phyloP scores from a whole-genome alignment of 148 eudicot genomes.

The Vaccinium darrowii region DNA sequence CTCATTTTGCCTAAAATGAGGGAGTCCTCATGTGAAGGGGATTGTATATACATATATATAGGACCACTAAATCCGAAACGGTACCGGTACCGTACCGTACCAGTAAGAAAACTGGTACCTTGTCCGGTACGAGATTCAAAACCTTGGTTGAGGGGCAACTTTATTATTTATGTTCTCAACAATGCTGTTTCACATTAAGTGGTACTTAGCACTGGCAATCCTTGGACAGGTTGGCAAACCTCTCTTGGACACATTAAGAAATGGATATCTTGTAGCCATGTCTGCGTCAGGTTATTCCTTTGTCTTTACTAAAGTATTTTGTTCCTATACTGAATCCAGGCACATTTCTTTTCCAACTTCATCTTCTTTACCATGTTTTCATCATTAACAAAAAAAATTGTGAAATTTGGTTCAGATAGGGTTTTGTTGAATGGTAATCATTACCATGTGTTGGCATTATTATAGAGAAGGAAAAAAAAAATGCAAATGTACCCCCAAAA shows the following conservation, averaged over 20 bases:
- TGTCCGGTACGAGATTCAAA: too few relatives aligned
- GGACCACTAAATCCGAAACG: too few relatives aligned
- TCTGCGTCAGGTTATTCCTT: conserved; percentile 98
- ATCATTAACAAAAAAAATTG: background rate
- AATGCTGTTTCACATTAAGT: background rate
- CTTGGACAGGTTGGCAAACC: conserved; percentile 75
- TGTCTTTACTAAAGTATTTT: conserved; percentile 84
- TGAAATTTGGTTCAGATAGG: conserved; percentile 1
- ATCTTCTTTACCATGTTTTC: background rate
- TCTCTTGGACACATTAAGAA: conserved; percentile 84
- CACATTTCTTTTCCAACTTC: conserved; percentile 15
- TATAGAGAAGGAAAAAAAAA: too few relatives aligned
- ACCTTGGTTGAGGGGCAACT: too few relatives aligned
- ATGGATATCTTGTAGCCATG: conserved; percentile 90
- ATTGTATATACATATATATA: too few relatives aligned
- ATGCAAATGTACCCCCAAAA: too few relatives aligned
- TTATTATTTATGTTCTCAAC: too few relatives aligned
- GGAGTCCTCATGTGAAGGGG: too few relatives aligned
- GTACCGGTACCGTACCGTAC: too few relatives aligned
- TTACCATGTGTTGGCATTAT: conserved; percentile 47
- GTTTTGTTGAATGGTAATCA: background rate
- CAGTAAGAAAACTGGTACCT: too few relatives aligned
- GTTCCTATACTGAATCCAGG: conserved; percentile 98
- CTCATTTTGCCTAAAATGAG: too few relatives aligned
- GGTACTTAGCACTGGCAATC: conserved; percentile 10